phyloP scores from a whole-genome alignment of 225 moss, liverwort and hornwort species.

The Pleurozium schreberi region DNA sequence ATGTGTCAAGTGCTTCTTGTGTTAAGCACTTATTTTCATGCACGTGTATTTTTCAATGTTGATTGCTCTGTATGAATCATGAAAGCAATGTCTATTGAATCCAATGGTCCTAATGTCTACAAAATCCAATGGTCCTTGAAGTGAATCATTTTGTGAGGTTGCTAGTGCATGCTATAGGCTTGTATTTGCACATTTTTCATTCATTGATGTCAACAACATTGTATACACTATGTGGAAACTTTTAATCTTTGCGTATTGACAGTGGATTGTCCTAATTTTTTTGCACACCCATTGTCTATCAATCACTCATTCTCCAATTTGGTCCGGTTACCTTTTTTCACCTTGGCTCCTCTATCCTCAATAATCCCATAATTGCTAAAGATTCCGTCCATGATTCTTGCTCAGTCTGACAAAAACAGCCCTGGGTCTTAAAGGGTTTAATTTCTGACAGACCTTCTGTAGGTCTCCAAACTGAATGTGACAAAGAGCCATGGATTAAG shows the following conservation, averaged over 20 bases:
- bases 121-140: accelerated
- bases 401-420: background rate
- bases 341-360: background rate
- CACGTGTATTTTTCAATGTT: background rate
- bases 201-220: background rate
- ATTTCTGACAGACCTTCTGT: background rate
- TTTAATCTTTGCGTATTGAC: accelerated
- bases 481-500: background rate
- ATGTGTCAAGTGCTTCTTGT: no score
- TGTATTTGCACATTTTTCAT: background rate
- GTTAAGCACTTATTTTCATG: no score
- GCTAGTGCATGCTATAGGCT: accelerated
- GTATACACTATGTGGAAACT: accelerated
- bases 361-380: background rate
- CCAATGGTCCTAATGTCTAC: background rate
- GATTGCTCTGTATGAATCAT: no score
- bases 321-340: background rate
- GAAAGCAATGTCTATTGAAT: accelerated
- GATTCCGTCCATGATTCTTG: background rate
- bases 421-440: background rate
- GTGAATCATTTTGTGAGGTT: background rate
- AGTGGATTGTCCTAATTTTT: background rate
- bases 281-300: background rate
- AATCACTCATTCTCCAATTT: background rate
- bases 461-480: background rate